These are phyloP conservation scores for Parastagonospora nodorum DNA, from an alignment of 2,329 filamentous ascomycete genomes.

Conservation along the genomic window DNA sequence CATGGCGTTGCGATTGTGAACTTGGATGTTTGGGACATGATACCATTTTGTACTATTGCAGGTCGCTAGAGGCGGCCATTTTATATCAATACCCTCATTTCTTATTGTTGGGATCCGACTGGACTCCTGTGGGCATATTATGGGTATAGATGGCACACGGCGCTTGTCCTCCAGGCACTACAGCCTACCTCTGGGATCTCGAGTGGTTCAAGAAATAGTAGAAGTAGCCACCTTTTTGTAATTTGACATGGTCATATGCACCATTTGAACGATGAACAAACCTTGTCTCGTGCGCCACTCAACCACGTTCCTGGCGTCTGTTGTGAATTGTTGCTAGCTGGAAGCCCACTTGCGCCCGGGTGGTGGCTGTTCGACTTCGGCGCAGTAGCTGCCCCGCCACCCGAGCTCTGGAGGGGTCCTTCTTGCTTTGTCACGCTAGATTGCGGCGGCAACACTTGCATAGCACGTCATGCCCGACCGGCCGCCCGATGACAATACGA, in stretches of 20 bases:
- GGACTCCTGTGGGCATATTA: slow-evolving; percentile 3
- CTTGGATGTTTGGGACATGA: slow-evolving; percentile 22
- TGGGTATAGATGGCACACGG: slow-evolving; percentile 2
- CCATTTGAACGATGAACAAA: background rate
- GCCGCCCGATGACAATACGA: slow-evolving; percentile 5
- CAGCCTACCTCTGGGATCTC: background rate
- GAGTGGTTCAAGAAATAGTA: background rate
- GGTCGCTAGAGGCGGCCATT: slow-evolving; percentile 21
- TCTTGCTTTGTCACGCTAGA: slow-evolving; percentile 13
- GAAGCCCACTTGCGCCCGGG: background rate
- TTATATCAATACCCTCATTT: slow-evolving; percentile 24
- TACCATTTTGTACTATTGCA: slow-evolving; percentile 34
- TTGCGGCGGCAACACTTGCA: background rate
- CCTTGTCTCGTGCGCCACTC: background rate
- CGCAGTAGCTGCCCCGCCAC: background rate
- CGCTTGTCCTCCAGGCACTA: slow-evolving; percentile 1
- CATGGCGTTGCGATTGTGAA: slow-evolving; percentile 29
- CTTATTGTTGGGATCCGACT: background rate
- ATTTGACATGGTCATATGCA: background rate
- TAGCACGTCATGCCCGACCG: slow-evolving; percentile 1
- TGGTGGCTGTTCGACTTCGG: background rate
- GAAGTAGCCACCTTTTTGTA: background rate
- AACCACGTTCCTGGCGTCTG: background rate
- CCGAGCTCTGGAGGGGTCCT: background rate
- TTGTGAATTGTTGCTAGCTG: background rate